A percentile compares a stretch with the other conserved stretches of the same genome.
These are phyloP conservation scores for Bertia moriformis DNA, from an alignment of 2,329 filamentous ascomycete species.

Conservation along the genomic window DNA sequence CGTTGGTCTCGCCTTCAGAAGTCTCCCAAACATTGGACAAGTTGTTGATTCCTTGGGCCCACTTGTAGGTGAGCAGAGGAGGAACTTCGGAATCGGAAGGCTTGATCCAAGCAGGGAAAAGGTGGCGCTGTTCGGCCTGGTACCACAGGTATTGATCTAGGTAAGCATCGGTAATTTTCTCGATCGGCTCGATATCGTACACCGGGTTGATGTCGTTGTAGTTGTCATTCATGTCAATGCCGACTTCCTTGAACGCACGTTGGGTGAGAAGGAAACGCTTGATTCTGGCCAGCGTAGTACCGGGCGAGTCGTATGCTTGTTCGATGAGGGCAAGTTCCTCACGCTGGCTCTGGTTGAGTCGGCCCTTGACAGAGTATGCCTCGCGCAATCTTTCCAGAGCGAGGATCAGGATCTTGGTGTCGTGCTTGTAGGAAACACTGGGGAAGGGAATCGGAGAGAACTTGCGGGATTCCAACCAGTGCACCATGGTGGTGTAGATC, in stretches of 20 bases:
- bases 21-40: constrained; percentile 89
- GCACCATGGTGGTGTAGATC: constrained; percentile 96
- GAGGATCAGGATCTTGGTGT: constrained; percentile 95
- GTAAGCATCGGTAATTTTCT: constrained; percentile 98
- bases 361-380: constrained; percentile 92
- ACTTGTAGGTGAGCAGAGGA: constrained; percentile 88
- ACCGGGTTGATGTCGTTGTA: constrained; percentile 98
- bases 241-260: constrained; percentile 96
- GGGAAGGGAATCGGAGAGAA: constrained; percentile 98
- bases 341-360: constrained; percentile 91
- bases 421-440: constrained; percentile 97
- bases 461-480: constrained; percentile 96
- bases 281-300: constrained; percentile 87
- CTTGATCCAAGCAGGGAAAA: constrained; percentile 98
- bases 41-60: constrained; percentile 99
- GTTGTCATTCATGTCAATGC: constrained; percentile 99
- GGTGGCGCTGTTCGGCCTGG: constrained; percentile 87
- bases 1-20: constrained; percentile 87
- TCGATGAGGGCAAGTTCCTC: constrained; percentile 94
- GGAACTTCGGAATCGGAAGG: constrained; percentile 96
- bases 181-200: constrained; percentile 96
- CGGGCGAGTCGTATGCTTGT: constrained; percentile 94
- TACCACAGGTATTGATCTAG: constrained; percentile 99
- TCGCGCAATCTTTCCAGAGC: constrained; percentile 85
- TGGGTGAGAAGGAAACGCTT: constrained; percentile 96